Evolutionary conservation across 2,329 filamentous ascomycete species (phyloP).

Genomic region (Seiridium unicorne): DNA sequence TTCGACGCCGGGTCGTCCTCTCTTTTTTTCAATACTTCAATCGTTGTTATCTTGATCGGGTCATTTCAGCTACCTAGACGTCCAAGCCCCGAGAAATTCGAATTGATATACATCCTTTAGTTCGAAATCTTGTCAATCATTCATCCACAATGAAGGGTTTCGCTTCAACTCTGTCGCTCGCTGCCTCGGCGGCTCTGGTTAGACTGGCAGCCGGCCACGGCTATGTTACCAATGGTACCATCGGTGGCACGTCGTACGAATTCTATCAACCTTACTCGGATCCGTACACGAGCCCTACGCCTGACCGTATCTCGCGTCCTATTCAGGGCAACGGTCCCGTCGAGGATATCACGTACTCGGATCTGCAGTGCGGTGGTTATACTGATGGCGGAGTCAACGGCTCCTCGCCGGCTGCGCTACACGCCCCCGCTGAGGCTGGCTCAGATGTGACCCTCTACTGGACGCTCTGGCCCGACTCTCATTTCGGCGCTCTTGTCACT

Average conservation of each 20-base stretch:
- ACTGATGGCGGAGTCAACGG: conserved; percentile 46
- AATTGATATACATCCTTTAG: not conserved
- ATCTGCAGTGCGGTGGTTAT: conserved; percentile 56
- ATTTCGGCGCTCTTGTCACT: conserved; percentile 54
- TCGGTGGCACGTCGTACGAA: conserved; percentile 37
- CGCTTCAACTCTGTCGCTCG: conserved; percentile 11
- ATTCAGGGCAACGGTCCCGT: conserved; percentile 60
- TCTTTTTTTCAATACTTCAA: not conserved
- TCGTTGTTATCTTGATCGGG: not conserved
- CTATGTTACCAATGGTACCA: conserved; percentile 43
- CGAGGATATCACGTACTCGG: conserved; percentile 47
- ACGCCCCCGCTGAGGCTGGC: conserved; percentile 52
- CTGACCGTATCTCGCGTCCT: conserved; percentile 52
- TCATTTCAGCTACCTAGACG: not conserved
- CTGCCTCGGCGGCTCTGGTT: conserved; percentile 32
- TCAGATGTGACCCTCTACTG: conserved; percentile 52
- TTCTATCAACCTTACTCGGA: conserved; percentile 40
- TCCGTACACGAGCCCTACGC: conserved; percentile 31
- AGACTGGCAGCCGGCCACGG: conserved; percentile 40
- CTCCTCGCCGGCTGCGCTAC: conserved; percentile 50
- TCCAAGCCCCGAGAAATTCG: too few species aligned
- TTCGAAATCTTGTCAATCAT: not conserved
- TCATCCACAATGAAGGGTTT: conserved; percentile 24
- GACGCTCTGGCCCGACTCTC: conserved; percentile 50
- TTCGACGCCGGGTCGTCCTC: conserved; percentile 5